phyloP scores from a whole-genome alignment of 23 red algal species.

The Gracilaria domingensis region DNA sequence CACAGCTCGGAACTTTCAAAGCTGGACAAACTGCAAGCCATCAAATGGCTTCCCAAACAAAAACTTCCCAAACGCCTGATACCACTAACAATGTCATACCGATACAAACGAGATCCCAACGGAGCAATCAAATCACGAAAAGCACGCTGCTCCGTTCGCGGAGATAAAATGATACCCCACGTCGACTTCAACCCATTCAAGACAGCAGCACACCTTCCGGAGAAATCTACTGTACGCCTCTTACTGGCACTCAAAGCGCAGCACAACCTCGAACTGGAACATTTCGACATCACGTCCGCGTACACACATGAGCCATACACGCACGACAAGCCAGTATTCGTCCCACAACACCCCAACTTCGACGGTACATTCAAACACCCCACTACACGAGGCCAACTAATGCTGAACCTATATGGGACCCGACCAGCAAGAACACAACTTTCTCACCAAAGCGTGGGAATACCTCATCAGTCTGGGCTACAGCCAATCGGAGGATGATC shows the following conservation, averaged over 20 bases:
- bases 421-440: neutral
- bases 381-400: neutral
- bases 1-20: neutral
- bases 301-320: slow-evolving; percentile 15
- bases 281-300: slow-evolving; percentile 42
- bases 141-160: neutral
- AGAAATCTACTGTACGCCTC: neutral
- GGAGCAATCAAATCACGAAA: neutral
- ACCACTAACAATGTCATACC: slow-evolving; percentile 18
- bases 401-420: neutral
- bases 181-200: neutral
- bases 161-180: neutral
- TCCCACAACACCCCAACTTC: neutral
- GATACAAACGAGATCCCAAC: neutral
- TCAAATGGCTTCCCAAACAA: slow-evolving; percentile 26
- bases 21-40: slow-evolving; percentile 23
- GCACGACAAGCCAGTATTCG: neutral
- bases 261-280: neutral
- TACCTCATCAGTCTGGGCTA: neutral
- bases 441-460: neutral
- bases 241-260: neutral
- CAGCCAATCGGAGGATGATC: neutral
- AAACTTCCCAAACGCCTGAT: neutral
- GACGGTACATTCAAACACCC: neutral
- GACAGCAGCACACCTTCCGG: neutral